Conservation (phyloP, 1,284 basidiomycete species). For the Neolentinus lepideus region DNA sequence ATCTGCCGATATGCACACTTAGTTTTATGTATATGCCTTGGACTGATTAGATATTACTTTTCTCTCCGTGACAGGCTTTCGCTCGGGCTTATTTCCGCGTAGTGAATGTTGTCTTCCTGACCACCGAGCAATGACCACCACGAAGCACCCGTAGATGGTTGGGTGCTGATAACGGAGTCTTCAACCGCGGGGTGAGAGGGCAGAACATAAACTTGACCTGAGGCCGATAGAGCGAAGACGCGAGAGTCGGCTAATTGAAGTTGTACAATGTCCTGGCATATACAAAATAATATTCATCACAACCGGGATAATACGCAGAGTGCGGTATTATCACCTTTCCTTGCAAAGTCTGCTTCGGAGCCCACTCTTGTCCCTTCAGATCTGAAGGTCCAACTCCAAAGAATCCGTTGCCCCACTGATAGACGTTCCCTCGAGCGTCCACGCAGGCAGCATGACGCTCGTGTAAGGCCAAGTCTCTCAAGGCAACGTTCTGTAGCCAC, state of each 20-base stretch:
- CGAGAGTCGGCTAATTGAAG: conserved; percentile 49
- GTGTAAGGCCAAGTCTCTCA: conserved; percentile 73
- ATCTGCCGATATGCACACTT: conserved; percentile 32
- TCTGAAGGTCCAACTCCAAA: conserved; percentile 25
- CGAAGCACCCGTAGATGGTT: conserved; percentile 33
- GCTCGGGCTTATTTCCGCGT: conserved; percentile 40
- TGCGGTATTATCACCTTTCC: conserved; percentile 53
- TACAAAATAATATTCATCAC: too few species aligned
- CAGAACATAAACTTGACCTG: conserved; percentile 70
- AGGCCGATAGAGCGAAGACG: conserved; percentile 68
- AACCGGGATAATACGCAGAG: neutral
- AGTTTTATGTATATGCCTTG: neutral
- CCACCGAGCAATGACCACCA: conserved; percentile 60
- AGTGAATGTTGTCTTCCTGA: conserved; percentile 36
- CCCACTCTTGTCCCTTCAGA: conserved; percentile 13
- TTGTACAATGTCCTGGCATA: conserved; percentile 56
- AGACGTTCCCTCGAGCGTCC: conserved; percentile 83
- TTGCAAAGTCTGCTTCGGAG: conserved; percentile 46
- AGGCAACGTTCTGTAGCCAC: conserved; percentile 58
- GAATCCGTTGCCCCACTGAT: conserved; percentile 80
- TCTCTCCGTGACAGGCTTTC: conserved; percentile 45
- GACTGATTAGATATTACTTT: conserved; percentile 30
- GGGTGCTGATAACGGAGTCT: conserved; percentile 26
- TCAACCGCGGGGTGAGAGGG: conserved; percentile 45
- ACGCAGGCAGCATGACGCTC: conserved; percentile 75